Conservation (phyloP, 805 yeast genomes). For the Metschnikowia cubensis region DNA sequence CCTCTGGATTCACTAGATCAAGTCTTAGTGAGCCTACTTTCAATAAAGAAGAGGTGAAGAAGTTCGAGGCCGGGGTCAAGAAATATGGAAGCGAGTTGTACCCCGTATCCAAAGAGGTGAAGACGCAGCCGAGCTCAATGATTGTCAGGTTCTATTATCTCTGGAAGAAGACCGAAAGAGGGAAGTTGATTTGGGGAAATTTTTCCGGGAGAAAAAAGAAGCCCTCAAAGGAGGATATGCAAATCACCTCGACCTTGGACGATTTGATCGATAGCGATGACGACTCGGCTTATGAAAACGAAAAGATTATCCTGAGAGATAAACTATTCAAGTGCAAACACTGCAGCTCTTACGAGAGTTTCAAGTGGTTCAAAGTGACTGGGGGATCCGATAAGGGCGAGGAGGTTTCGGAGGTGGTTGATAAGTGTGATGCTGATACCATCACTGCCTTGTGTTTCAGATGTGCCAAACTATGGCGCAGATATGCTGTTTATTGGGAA, state of each 20-base stretch:
- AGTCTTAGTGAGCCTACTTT: conserved; percentile 76
- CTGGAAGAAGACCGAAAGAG: conserved; percentile 85
- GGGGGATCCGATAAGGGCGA: conserved; percentile 46
- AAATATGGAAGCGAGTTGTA: conserved; percentile 74
- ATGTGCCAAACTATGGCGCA: conserved; percentile 88
- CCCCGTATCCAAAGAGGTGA: conserved; percentile 68
- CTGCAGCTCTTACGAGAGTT: conserved; percentile 55
- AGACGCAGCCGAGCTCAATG: conserved; percentile 69
- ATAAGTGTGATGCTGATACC: conserved; percentile 17
- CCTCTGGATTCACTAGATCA: conserved; percentile 49
- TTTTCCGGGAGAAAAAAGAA: conserved; percentile 70
- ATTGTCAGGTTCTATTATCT: conserved; percentile 82
- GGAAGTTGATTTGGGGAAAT: conserved; percentile 78
- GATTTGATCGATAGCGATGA: conserved; percentile 62
- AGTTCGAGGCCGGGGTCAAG: conserved; percentile 72
- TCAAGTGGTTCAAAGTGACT: conserved; percentile 69
- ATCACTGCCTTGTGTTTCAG: conserved; percentile 70
- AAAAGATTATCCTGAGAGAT: conserved; percentile 39
- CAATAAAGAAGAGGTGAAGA: conserved; percentile 52
- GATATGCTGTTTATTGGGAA: conserved; percentile 86
- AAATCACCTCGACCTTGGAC: conserved; percentile 26
- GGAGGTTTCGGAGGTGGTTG: conserved; percentile 17
- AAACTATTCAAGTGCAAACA: conserved; percentile 61
- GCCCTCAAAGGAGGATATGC: conserved; percentile 20
- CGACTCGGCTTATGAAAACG: conserved; percentile 65